Evolutionary conservation across 306 rosid genomes (phyloP), one percentile per base, ranked within the genome.

Genomic region (Pterocarpus macrocarpus): DNA sequence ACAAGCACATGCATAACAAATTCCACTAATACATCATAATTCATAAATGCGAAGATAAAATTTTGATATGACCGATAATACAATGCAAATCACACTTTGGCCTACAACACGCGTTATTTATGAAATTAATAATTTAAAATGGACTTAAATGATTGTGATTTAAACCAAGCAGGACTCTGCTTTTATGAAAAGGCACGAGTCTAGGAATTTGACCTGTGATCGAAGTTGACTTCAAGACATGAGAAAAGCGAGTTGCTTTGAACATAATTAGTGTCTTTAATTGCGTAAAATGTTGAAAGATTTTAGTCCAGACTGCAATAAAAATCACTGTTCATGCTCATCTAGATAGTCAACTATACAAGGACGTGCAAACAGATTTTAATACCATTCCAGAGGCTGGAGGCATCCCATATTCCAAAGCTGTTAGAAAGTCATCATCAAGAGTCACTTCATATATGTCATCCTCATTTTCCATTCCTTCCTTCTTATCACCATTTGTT

Each of bases 401-500:
- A 78, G 99, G 99, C 99, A 95, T 93, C 80, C 99, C 99, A 78
- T 95, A 93, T 82, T 95, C 99, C 93, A 95, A 82, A 83, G 99
- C 98, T 15, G 97, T 95, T 36, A 95, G 69, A 73, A 95, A 95
- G 84, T 95, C 99, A 55, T 95, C 97, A 76, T 95, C 99, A 76
- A 95, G 93, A 34, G 92, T 90, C 84, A 95, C 98, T 74, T 93
- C 97, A 78, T 93, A 95, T 1, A 65, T 80, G 30, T 89, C 91
- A 67, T 95, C 91, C 13, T 91, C 97, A 52, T 86, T 79, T 76
- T 87, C 82, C 73, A 38, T 78, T 58, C 62, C 80, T 45, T 86
- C 88, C 73, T 81, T 86, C 55, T 69, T 81, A 35, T 80, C 76
- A 38, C 59, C 57, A 38, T 65, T 77, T 80, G 84, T 68, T 62